Conservation (phyloP, 2,329 filamentous ascomycete genomes). For the Colletotrichum sansevieriae region DNA sequence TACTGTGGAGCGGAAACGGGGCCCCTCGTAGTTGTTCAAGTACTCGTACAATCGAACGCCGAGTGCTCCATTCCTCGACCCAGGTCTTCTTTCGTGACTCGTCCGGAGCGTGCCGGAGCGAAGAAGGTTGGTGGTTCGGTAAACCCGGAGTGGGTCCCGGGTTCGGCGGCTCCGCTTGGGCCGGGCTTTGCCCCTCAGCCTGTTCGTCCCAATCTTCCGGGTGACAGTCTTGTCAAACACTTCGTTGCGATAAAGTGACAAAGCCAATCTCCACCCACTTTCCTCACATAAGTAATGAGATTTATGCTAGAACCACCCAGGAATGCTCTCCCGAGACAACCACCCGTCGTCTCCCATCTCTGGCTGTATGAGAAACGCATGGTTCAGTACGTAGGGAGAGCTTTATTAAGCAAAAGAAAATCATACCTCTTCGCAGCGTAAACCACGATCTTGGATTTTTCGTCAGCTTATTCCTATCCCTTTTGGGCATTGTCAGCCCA, state of each 20-base stretch:
- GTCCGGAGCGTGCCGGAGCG: conserved; percentile 1
- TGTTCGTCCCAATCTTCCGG: background rate
- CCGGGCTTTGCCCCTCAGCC: conserved; percentile 1
- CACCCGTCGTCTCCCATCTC: background rate
- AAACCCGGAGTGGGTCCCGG: conserved; percentile 18
- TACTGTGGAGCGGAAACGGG: conserved; percentile 28
- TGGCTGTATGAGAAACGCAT: background rate
- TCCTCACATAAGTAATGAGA: no score
- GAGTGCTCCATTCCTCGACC: background rate
- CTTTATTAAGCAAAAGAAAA: no score
- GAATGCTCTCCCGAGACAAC: conserved; percentile 15
- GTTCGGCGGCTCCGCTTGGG: background rate
- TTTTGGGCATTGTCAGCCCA: no score
- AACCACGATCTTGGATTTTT: no score
- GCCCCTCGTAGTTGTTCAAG: background rate
- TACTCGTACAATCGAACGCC: conserved; percentile 19
- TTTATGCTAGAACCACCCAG: background rate
- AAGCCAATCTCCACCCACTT: no score
- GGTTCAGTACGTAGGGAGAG: background rate
- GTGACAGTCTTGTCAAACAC: background rate
- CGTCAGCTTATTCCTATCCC: no score
- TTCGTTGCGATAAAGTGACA: no score
- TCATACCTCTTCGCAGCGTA: no score
- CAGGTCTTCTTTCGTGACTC: background rate
- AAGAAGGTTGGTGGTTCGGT: conserved; percentile 5